phyloP scores from a whole-genome alignment of 1,284 basidiomycete genomes.

The Moniliella sp. region DNA sequence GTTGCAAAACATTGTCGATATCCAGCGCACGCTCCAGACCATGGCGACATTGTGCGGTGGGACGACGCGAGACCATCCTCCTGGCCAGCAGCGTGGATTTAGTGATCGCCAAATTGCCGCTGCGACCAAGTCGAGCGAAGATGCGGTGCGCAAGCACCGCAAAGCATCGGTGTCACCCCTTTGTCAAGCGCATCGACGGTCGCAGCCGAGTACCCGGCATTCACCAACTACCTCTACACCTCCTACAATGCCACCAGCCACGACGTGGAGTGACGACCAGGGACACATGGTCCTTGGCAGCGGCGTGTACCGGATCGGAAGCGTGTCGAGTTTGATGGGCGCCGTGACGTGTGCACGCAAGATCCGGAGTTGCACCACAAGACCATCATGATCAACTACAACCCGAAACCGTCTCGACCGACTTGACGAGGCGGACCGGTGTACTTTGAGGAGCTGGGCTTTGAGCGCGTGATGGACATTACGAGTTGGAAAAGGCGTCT shows the following conservation, averaged over 20 bases:
- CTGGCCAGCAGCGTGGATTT: slow-evolving; percentile 43
- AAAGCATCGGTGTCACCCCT: slow-evolving; percentile 85
- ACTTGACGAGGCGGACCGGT: slow-evolving; percentile 95
- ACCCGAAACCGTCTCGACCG: slow-evolving; percentile 98
- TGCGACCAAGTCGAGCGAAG: slow-evolving; percentile 45
- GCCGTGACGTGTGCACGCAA: slow-evolving; percentile 88
- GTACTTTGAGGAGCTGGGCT: slow-evolving; percentile 96
- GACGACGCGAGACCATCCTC: slow-evolving; percentile 25
- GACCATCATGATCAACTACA: slow-evolving; percentile 99
- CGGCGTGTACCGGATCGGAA: slow-evolving; percentile 93
- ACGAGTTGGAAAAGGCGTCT: slow-evolving; percentile 74
- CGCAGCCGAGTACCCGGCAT: slow-evolving; percentile 98
- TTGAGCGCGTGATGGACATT: slow-evolving; percentile 99
- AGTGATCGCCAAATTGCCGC: slow-evolving; percentile 81
- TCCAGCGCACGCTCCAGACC: slow-evolving; percentile 26
- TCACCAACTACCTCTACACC: too few relatives aligned
- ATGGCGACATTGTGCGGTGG: slow-evolving; percentile 43
- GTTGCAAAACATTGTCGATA: slow-evolving; percentile 72
- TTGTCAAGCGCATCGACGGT: slow-evolving; percentile 96
- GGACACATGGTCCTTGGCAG: slow-evolving; percentile 98
- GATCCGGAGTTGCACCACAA: slow-evolving; percentile 70
- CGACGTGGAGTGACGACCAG: slow-evolving; percentile 79
- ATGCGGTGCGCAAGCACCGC: slow-evolving; percentile 56
- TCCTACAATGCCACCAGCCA: too few relatives aligned
- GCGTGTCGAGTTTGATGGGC: slow-evolving; percentile 99